Evolutionary conservation across 257 asterid genomes (phyloP).

Genomic region (Handroanthus guayacan): DNA sequence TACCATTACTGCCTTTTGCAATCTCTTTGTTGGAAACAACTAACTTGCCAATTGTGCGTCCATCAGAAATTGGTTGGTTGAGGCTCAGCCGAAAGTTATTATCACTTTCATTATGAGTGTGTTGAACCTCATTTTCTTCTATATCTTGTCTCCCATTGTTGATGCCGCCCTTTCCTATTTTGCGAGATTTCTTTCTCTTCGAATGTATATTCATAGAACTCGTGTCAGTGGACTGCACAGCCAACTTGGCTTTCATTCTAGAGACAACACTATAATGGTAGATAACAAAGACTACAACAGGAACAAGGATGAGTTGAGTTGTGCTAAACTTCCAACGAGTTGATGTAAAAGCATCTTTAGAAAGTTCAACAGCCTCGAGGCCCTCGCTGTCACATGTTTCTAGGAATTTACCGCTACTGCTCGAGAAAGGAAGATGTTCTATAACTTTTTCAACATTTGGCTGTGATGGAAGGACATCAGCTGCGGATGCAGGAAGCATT

Average conservation of each 20-base stretch:
- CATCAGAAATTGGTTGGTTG: slow-evolving; percentile 58
- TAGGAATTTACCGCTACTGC: slow-evolving; percentile 30
- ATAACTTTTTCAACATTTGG: slow-evolving; percentile 67
- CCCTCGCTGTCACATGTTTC: slow-evolving; percentile 37
- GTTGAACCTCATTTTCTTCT: slow-evolving; percentile 50
- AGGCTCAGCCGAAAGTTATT: slow-evolving; percentile 58
- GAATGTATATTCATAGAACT: slow-evolving; percentile 43
- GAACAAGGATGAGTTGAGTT: slow-evolving; percentile 37
- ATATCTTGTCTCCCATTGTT: slow-evolving; percentile 53
- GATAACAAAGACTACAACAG: slow-evolving; percentile 38
- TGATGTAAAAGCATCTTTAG: slow-evolving; percentile 34
- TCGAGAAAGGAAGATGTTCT: slow-evolving; percentile 46
- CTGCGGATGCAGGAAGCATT: slow-evolving; percentile 55
- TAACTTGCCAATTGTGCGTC: slow-evolving; percentile 79
- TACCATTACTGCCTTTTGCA: slow-evolving; percentile 95
- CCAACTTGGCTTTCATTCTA: slow-evolving; percentile 40
- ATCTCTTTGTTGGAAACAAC: slow-evolving; percentile 75
- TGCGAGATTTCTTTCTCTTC: slow-evolving; percentile 70
- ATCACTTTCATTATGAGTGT: slow-evolving; percentile 40
- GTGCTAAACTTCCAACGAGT: slow-evolving; percentile 33
- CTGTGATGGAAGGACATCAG: slow-evolving; percentile 65
- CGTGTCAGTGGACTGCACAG: slow-evolving; percentile 37
- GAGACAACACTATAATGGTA: slow-evolving; percentile 36
- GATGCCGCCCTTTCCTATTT: slow-evolving; percentile 61
- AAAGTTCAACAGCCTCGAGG: slow-evolving; percentile 23